phyloP scores from a whole-genome alignment of 768 basidiomycete genomes.

The Mycena chlorophos region DNA sequence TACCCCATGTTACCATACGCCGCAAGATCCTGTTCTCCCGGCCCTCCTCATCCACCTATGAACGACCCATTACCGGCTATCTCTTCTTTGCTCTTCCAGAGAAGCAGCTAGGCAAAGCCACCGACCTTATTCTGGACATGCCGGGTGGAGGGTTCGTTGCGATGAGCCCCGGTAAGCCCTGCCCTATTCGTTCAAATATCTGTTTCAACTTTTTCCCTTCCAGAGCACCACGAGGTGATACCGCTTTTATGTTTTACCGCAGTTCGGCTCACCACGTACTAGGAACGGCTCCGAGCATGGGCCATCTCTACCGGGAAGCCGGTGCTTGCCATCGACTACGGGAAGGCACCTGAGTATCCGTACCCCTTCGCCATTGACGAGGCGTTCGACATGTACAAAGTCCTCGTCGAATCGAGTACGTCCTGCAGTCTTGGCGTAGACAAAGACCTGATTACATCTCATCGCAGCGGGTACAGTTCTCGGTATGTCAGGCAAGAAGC shows the following conservation, averaged over 20 bases:
- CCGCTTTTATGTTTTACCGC: background rate
- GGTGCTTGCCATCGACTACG: constrained; percentile 87
- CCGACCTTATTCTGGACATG: constrained; percentile 86
- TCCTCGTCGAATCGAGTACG: constrained; percentile 71
- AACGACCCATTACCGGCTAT: constrained; percentile 79
- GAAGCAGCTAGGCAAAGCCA: constrained; percentile 59
- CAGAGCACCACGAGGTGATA: constrained; percentile 83
- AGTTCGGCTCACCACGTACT: background rate
- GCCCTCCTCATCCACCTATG: constrained; percentile 71
- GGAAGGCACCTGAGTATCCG: constrained; percentile 97
- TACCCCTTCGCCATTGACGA: constrained; percentile 97
- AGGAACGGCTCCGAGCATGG: constrained; percentile 85
- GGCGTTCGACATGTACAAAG: constrained; percentile 84
- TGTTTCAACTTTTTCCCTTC: too few relatives aligned
- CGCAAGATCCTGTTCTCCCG: constrained; percentile 83
- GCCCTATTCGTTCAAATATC: too few relatives aligned
- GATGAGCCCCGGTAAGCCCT: too few relatives aligned
- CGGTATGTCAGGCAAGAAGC: constrained; percentile 82
- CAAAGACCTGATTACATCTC: background rate
- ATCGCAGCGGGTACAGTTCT: constrained; percentile 64
- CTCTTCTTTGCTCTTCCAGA: constrained; percentile 80
- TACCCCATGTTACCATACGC: constrained; percentile 63
- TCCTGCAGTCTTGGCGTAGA: constrained; percentile 5
- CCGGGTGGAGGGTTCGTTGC: constrained; percentile 97
- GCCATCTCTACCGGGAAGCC: constrained; percentile 75